Evolutionary conservation across 2,329 filamentous ascomycete species (phyloP).

Genomic region (Fusarium neocosmosporiellum): DNA sequence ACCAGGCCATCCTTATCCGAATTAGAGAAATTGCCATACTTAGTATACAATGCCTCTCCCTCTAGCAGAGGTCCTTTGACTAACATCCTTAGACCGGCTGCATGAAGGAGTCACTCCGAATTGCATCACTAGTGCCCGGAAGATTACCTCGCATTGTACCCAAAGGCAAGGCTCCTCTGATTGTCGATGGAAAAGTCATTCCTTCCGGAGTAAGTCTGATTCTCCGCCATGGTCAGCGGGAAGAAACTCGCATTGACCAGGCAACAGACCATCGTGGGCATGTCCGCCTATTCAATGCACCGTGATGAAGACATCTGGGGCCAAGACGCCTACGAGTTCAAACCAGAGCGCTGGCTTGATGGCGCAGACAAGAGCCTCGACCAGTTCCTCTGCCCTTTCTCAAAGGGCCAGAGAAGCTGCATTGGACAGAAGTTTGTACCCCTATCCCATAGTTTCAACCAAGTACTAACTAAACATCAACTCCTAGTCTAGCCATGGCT

Average conservation of each 20-base stretch:
- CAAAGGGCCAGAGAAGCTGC: not conserved
- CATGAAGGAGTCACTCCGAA: not conserved
- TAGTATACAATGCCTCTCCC: not conserved
- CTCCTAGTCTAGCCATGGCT: not conserved
- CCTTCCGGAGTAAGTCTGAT: not conserved
- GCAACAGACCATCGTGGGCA: not conserved
- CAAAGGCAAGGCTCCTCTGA: not conserved
- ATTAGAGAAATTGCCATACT: not conserved
- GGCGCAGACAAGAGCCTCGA: not conserved
- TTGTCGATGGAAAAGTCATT: not conserved
- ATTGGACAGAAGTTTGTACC: not conserved
- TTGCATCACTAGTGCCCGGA: not conserved
- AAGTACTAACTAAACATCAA: not conserved
- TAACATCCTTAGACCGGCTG: not conserved
- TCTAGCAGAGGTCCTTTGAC: not conserved
- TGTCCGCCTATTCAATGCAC: not conserved
- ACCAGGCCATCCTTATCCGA: not conserved
- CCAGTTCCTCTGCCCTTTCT: not conserved
- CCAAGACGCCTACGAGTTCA: not conserved
- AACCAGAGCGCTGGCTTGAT: not conserved
- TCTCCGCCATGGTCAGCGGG: not conserved
- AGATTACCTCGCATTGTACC: not conserved
- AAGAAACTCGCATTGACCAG: too few relatives aligned
- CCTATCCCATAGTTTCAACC: not conserved
- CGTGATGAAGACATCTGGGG: not conserved